Base-by-base conservation (phyloP, 345 rosid genomes). In the Salix caprea region DNA sequence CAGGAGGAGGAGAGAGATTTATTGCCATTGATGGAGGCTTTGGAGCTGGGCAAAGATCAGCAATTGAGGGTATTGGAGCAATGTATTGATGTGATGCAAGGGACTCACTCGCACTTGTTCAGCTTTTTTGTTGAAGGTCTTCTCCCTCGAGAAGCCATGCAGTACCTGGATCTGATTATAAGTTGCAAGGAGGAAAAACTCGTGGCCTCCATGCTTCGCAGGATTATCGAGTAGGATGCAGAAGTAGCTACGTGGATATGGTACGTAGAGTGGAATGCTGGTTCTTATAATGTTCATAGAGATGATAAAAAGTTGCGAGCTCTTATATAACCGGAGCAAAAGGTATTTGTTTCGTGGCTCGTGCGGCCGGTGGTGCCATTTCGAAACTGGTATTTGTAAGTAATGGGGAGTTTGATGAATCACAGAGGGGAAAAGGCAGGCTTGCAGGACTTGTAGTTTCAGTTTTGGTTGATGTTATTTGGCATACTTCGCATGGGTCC, bases 91-190 rank as follows among this genome's bases (percentile, higher is more conserved):
- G 65, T 74, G 36, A 91, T 90, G 96, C 88, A 83, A 77, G 87
- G 81, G 30, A 85, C 90, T 64, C 92, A 91, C 72, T 85, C 96
- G 28, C 82, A 82, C 60, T 66, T 77, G 24, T 82, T 89, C 67
- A 85, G 84, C 75, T 86, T 87, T 64, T 65, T 89, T n/a, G 80
- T 90, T 0, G 85, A 86, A 68, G 94, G 92, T 50, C 85, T 90
- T 4, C 81, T 80, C n/a, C 92, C 94, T 4, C 80, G 75, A 78
- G 90, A 89, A 78, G 94, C 94, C 21, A 86, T 90, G 88, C 91
- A 84, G 54, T 90, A 90, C 73, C 26, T 90, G 67, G 90, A 87
- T 72, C 76, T 89, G 81, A 86, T 88, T 68, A 78, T 81, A 66
- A 78, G 65, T 48, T 86, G 84, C 83, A 81, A 78, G 76, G 84